These are phyloP conservation scores for Nakazawaea wyomingensis DNA, from an alignment of 805 yeast genomes.

Conservation along the genomic window DNA sequence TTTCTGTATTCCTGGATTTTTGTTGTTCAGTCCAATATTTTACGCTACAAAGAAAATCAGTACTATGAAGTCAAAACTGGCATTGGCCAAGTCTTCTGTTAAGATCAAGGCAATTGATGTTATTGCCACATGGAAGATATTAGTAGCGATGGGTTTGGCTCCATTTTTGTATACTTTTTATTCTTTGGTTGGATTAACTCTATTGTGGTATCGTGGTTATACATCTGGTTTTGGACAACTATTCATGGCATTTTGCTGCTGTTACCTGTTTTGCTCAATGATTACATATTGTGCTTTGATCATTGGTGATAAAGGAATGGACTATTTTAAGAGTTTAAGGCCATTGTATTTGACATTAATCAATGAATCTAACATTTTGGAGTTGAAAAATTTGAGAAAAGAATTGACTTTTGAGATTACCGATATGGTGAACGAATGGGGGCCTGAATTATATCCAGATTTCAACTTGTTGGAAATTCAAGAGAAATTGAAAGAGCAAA, in stretches of 20 bases:
- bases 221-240: slow-evolving; percentile 5
- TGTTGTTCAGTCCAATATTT: slow-evolving; percentile 86
- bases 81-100: slow-evolving; percentile 82
- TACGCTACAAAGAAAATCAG: slow-evolving; percentile 72
- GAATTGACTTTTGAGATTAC: slow-evolving; percentile 71
- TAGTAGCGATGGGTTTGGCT: slow-evolving; percentile 83
- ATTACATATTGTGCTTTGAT: slow-evolving; percentile 88
- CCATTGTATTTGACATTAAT: slow-evolving; percentile 70
- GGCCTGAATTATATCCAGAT: slow-evolving; percentile 84
- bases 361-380: slow-evolving; percentile 49
- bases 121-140: slow-evolving; percentile 94
- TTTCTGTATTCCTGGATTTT: slow-evolving; percentile 81
- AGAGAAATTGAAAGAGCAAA: slow-evolving; percentile 30
- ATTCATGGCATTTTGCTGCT: slow-evolving; percentile 30
- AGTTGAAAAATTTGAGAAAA: slow-evolving; percentile 57
- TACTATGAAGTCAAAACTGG: slow-evolving; percentile 64
- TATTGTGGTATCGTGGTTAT: slow-evolving; percentile 17
- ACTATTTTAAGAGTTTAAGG: slow-evolving; percentile 72
- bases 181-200: slow-evolving; percentile 53
- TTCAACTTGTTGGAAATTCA: slow-evolving; percentile 54
- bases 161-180: slow-evolving; percentile 82
- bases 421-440: slow-evolving; percentile 70
- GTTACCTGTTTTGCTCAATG: slow-evolving; percentile 61
- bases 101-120: slow-evolving; percentile 92
- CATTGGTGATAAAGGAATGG: slow-evolving; percentile 92